These are phyloP conservation scores for Phytophthora pluvialis DNA, from an alignment of 352 stramenopile genomes.

Conservation along the genomic window DNA sequence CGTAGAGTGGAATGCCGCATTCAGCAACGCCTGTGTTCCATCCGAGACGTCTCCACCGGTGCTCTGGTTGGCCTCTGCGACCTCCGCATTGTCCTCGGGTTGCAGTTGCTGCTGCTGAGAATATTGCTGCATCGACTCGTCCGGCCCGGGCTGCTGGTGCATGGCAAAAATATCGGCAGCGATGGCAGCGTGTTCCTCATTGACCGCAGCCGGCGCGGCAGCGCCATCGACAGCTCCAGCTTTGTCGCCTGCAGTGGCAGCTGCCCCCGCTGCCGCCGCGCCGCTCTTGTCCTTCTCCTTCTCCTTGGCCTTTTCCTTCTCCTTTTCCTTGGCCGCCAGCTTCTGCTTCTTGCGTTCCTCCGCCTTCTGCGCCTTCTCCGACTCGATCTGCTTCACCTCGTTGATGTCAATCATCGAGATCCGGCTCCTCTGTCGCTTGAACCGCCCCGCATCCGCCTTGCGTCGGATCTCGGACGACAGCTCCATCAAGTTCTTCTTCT, in stretches of 20 bases:
- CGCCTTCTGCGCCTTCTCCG: conserved; percentile 83
- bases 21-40: conserved; percentile 70
- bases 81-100: conserved; percentile 13
- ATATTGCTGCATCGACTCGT: conserved; percentile 30
- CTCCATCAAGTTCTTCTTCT: conserved; percentile 72
- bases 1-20: conserved; percentile 75
- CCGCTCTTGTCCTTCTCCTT: conserved; percentile 42
- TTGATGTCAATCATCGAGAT: conserved; percentile 92
- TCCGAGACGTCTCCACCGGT: conserved; percentile 42
- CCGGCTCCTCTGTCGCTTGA: conserved; percentile 83
- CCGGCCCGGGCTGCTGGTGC: conserved; percentile 40
- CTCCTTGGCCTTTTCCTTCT: conserved; percentile 45
- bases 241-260: conserved; percentile 25
- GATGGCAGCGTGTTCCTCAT: conserved; percentile 44
- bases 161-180: conserved; percentile 46
- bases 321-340: conserved; percentile 43
- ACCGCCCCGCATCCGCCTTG: conserved; percentile 80
- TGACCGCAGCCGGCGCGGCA: conserved; percentile 16
- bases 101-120: conserved; percentile 31
- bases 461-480: conserved; percentile 84
- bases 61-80: conserved; percentile 20
- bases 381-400: conserved; percentile 89
- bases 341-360: conserved; percentile 86
- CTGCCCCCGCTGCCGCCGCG: conserved; percentile 6
- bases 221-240: conserved; percentile 12